phyloP scores from a whole-genome alignment of 169 alveolate genomes.

The Plasmodium gaboni region DNA sequence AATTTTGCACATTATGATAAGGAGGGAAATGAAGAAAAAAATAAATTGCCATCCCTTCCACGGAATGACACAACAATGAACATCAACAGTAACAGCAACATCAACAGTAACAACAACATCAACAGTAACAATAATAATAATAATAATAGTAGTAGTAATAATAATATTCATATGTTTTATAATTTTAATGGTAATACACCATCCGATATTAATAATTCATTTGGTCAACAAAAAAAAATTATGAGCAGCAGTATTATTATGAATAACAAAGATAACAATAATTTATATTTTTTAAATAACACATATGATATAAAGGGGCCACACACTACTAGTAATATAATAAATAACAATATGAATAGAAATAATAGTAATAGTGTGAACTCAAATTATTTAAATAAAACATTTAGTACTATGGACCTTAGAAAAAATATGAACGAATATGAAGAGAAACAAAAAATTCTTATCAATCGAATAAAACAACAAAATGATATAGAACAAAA shows the following conservation, averaged over 20 bases:
- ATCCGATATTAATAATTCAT: background rate
- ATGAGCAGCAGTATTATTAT: slow-evolving; percentile 3
- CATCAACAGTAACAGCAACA: no score
- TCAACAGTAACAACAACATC: no score
- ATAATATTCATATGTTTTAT: no score
- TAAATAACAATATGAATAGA: background rate
- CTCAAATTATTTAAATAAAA: slow-evolving; percentile 8
- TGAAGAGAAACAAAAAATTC: background rate
- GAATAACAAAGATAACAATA: background rate
- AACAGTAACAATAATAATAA: no score
- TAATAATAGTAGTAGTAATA: no score
- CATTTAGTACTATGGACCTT: background rate
- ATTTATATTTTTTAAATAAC: slow-evolving; percentile 16
- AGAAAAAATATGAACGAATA: background rate
- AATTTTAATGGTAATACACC: background rate
- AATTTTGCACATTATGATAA: slow-evolving; percentile 13
- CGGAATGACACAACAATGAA: no score
- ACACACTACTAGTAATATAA: background rate
- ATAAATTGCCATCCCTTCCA: background rate
- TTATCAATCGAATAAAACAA: background rate
- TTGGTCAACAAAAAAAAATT: slow-evolving; percentile 1
- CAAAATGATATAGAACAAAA: slow-evolving; percentile 7
- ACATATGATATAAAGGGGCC: slow-evolving; percentile 10
- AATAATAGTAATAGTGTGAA: background rate
- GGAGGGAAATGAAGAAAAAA: slow-evolving; percentile 27